phyloP scores from a whole-genome alignment of 306 rosid genomes.

The Citrullus amarus region DNA sequence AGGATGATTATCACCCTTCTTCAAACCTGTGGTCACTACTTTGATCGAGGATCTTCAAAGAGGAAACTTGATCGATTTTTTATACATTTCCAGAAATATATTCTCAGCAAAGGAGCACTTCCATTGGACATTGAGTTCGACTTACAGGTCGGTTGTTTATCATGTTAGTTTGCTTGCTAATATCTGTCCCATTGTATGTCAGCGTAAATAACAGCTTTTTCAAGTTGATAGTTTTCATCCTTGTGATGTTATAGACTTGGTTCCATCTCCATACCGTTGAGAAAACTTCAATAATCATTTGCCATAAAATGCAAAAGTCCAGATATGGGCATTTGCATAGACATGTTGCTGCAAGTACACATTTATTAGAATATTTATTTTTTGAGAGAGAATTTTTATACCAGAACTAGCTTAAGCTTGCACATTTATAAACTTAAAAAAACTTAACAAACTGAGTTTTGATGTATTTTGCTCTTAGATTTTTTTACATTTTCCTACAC shows the following conservation, averaged over 20 bases:
- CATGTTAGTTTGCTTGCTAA: not conserved
- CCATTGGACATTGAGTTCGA: constrained; percentile 94
- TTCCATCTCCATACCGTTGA: not conserved
- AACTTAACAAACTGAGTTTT: not conserved
- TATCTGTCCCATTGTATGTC: not conserved
- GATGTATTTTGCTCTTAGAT: not conserved
- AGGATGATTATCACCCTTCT: constrained; percentile 91
- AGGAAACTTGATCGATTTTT: constrained; percentile 87
- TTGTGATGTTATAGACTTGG: not conserved
- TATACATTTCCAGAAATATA: constrained; percentile 74
- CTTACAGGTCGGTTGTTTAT: constrained; percentile 61
- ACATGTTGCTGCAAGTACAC: too few species aligned
- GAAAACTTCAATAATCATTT: too few species aligned
- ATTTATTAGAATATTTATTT: too few species aligned
- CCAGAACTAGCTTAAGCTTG: not conserved
- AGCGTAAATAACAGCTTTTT: not conserved
- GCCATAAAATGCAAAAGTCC: too few species aligned
- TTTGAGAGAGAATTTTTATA: too few species aligned
- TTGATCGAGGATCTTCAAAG: constrained; percentile 96
- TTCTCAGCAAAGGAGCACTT: constrained; percentile 77
- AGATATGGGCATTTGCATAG: too few species aligned
- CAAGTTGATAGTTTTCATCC: not conserved
- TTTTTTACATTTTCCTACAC: not conserved
- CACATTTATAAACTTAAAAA: not conserved
- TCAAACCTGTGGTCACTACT: constrained; percentile 98